Base-by-base conservation (phyloP, 2,329 filamentous ascomycete species). In the Akanthomyces lecanii region DNA sequence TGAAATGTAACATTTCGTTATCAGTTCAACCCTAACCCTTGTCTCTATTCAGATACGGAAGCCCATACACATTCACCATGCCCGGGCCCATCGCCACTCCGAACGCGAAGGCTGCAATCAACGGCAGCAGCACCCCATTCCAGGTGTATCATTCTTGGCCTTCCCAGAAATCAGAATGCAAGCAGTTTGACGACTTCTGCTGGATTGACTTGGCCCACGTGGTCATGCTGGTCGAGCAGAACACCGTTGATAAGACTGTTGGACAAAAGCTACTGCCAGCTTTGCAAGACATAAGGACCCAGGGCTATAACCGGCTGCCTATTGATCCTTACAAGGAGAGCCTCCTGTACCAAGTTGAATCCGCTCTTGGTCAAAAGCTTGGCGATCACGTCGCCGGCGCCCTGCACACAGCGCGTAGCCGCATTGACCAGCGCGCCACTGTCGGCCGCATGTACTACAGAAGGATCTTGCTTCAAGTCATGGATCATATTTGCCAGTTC, bases 201-300 rank as follows among this genome's bases (percentile, higher is more conserved):
- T 65, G 64, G 64, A 64, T 62, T 36, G 64, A 65, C 30, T 30
- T 65, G 40, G 64, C 64, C 44, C 64, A 65, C 21, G 64, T 65
- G 14, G 64, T 65, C 28, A 65, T 65, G 64, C 30, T 65, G 42
- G 62, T 65, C 12, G 64, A 65, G 28, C 64, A 65, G 36, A 44
- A 56, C 1, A 63, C 62, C 12, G 55, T 63, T 16, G 54, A 58
- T 14, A 56, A 44, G n/a, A 18, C 16, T 5, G 50, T 54, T 40
- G 62, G 62, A 7, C 55, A 63, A 42, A 53, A 59, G 50, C 38
- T 63, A 30, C 33, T 63, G 10, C 62, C 62, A 5, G 48, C 62
- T 4, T 30, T 63, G 21, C 62, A 63, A 50, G 62, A 63, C 1
- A 63, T 63, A 28, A 55, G 62, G 7, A 12, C 47, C 2, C 54